Conservation (phyloP, 495 filamentous ascomycete genomes). For the Penicillium lagena region DNA sequence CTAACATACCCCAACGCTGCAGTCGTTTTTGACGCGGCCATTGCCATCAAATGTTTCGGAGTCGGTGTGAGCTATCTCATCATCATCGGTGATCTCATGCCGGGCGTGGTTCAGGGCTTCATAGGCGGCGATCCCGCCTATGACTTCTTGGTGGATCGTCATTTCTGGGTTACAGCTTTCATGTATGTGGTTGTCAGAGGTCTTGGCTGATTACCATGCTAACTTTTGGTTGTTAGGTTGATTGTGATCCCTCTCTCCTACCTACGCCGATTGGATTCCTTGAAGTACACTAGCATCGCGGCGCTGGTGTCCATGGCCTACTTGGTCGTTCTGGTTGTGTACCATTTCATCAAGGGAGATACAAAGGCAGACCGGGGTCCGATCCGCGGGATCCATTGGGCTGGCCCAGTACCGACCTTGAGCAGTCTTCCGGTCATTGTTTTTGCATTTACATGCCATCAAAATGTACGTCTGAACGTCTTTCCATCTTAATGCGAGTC, state of each 20-base stretch:
- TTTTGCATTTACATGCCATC: slow-evolving; percentile 98
- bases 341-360: slow-evolving; percentile 79
- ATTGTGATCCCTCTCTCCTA: slow-evolving; percentile 93
- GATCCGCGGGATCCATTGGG: slow-evolving; percentile 69
- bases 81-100: slow-evolving; percentile 98
- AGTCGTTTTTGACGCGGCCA: slow-evolving; percentile 91
- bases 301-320: slow-evolving; percentile 92
- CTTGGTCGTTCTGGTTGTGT: slow-evolving; percentile 82
- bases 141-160: slow-evolving; percentile 74
- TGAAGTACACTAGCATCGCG: slow-evolving; percentile 94
- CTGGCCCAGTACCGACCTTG: slow-evolving; percentile 68
- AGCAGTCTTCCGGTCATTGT: slow-evolving; percentile 90
- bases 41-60: slow-evolving; percentile 96
- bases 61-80: slow-evolving; percentile 96
- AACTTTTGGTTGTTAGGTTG: slow-evolving; percentile 48
- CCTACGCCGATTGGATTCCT: slow-evolving; percentile 79
- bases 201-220: slow-evolving; percentile 4
- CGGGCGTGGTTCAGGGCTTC: slow-evolving; percentile 79
- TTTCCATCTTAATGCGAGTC: neutral
- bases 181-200: slow-evolving; percentile 50
- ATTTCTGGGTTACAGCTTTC: slow-evolving; percentile 98
- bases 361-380: slow-evolving; percentile 63
- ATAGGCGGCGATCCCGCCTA: slow-evolving; percentile 51
- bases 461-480: slow-evolving; percentile 60
- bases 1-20: slow-evolving; percentile 95